These are phyloP conservation scores for Thyridium curvatum DNA, from an alignment of 2,329 filamentous ascomycete genomes.

Conservation along the genomic window DNA sequence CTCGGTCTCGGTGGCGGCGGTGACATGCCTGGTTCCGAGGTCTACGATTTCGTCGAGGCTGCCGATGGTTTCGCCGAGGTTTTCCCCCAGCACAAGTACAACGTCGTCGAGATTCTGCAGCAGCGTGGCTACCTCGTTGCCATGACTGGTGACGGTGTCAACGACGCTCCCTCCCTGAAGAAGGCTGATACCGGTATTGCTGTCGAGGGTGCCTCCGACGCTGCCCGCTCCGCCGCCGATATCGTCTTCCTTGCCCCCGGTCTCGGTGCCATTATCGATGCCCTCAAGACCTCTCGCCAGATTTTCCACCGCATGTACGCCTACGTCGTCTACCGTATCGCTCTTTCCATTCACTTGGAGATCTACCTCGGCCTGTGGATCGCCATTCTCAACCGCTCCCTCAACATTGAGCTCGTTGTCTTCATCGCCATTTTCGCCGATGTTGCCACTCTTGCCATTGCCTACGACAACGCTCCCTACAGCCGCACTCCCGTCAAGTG, in stretches of 20 bases:
- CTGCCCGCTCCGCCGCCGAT: slow-evolving; percentile 84
- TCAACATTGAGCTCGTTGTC: slow-evolving; percentile 83
- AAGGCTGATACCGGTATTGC: slow-evolving; percentile 96
- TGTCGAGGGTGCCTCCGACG: slow-evolving; percentile 86
- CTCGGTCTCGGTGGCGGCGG: slow-evolving; percentile 85
- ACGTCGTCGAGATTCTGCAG: slow-evolving; percentile 88
- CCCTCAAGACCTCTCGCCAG: slow-evolving; percentile 85
- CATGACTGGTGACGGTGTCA: slow-evolving; percentile 96
- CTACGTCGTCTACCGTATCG: slow-evolving; percentile 93
- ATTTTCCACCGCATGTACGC: slow-evolving; percentile 98
- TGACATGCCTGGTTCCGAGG: slow-evolving; percentile 89
- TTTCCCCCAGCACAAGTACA: slow-evolving; percentile 93
- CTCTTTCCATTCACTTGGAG: slow-evolving; percentile 83
- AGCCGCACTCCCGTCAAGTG: slow-evolving; percentile 85
- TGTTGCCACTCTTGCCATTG: slow-evolving; percentile 85
- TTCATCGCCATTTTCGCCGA: slow-evolving; percentile 95
- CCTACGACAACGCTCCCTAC: slow-evolving; percentile 88
- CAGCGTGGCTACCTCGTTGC: slow-evolving; percentile 90
- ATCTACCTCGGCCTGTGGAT: slow-evolving; percentile 92
- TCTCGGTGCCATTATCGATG: slow-evolving; percentile 87
- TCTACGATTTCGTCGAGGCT: slow-evolving; percentile 93
- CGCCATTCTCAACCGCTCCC: slow-evolving; percentile 73
- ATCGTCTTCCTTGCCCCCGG: slow-evolving; percentile 91
- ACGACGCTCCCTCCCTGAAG: slow-evolving; percentile 87
- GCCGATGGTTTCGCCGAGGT: slow-evolving; percentile 93